Percentiles rank a stretch among this genome's conserved stretches.
phyloP scores from a whole-genome alignment of 2,329 filamentous ascomycete genomes.

The Exophiala mesophila region DNA sequence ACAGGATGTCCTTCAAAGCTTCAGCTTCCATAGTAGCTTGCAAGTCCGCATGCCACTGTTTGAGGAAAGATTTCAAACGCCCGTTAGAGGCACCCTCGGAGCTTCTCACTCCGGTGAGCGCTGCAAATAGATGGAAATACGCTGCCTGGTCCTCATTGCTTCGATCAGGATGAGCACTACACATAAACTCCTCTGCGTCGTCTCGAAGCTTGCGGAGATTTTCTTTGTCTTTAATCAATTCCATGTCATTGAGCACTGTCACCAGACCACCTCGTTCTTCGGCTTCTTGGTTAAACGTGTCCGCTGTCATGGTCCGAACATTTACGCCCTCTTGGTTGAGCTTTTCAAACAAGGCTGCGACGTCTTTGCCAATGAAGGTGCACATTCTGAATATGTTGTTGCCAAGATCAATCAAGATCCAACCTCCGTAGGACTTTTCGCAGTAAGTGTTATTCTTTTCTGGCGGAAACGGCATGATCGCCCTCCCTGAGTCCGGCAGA shows the following conservation, averaged over 20 bases:
- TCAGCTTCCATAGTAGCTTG: neutral
- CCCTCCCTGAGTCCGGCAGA: too few species aligned
- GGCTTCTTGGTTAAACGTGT: neutral
- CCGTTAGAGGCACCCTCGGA: neutral
- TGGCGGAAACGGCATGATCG: too few species aligned
- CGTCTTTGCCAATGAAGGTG: neutral
- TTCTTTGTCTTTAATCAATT: neutral
- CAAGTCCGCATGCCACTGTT: neutral
- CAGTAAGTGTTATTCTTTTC: too few species aligned
- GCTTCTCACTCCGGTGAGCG: neutral
- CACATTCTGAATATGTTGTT: constrained; percentile 1
- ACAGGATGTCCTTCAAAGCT: neutral
- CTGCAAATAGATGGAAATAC: neutral
- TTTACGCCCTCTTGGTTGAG: neutral
- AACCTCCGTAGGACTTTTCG: neutral
- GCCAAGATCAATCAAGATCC: constrained; percentile 1
- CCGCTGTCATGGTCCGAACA: neutral
- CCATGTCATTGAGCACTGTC: neutral
- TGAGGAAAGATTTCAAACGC: neutral
- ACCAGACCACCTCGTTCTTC: neutral
- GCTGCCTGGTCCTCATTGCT: neutral
- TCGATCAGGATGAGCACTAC: neutral
- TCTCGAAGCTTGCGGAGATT: neutral
- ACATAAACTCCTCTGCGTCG: neutral
- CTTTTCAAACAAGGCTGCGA: neutral